These are phyloP conservation scores for Tremellales sp. DNA, from an alignment of 1,284 basidiomycete genomes.

Conservation along the genomic window DNA sequence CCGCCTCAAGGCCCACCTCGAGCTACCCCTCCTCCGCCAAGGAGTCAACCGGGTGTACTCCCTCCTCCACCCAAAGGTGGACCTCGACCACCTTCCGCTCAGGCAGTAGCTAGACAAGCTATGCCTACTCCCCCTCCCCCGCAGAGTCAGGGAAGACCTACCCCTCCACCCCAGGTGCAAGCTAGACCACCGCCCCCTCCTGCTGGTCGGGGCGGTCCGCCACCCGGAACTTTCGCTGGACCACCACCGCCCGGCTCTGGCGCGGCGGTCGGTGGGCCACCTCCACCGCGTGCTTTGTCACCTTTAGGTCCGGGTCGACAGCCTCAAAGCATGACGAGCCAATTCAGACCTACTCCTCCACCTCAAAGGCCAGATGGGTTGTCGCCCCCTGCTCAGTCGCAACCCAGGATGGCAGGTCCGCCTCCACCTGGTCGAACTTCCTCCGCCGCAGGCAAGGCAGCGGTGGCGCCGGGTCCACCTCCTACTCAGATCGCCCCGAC, in stretches of 20 bases:
- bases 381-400: constrained; percentile 8
- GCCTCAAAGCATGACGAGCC: constrained; percentile 7
- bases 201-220: constrained; percentile 39
- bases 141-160: constrained; percentile 10
- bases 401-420: constrained; percentile 34
- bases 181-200: constrained; percentile 20
- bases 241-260: constrained; percentile 50
- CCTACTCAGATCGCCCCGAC: constrained; percentile 24
- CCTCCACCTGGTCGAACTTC: constrained; percentile 29
- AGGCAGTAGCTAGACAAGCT: constrained; percentile 19
- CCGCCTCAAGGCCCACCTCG: constrained; percentile 9
- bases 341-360: constrained; percentile 9
- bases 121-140: constrained; percentile 14
- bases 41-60: constrained; percentile 36
- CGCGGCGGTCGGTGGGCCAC: constrained; percentile 23
- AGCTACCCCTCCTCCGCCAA: constrained; percentile 32
- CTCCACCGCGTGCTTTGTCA: constrained; percentile 20
- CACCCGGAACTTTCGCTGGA: constrained; percentile 51
- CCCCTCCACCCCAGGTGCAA: constrained; percentile 20
- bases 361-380: background rate
- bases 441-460: constrained; percentile 18
- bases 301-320: constrained; percentile 14
- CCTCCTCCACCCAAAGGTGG: constrained; percentile 45
- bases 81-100: constrained; percentile 45
- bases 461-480: constrained; percentile 74